A percentile compares a stretch with the other conserved stretches of the same genome.
Evolutionary conservation across 805 yeast genomes (phyloP).

Genomic region (Teunomyces tritomae): DNA sequence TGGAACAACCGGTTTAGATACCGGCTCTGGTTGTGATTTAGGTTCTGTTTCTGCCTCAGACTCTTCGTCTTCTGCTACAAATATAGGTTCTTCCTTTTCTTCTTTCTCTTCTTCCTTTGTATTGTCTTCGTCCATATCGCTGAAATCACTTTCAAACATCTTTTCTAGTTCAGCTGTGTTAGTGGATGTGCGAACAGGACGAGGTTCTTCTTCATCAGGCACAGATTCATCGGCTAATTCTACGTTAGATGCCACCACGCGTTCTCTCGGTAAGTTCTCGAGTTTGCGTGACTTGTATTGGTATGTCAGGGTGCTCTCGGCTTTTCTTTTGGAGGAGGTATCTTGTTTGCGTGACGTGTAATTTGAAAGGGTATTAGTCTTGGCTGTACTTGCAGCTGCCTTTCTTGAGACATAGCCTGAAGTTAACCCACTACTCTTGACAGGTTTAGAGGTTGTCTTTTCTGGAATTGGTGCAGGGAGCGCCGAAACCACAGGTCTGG

Average conservation of each 20-base stretch:
- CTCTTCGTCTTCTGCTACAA: constrained; percentile 8
- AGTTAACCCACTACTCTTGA: constrained; percentile 13
- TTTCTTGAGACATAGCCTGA: constrained; percentile 28
- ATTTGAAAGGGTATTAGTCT: constrained; percentile 11
- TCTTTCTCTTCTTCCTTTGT: background rate
- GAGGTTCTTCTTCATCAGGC: constrained; percentile 2
- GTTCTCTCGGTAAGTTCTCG: constrained; percentile 31
- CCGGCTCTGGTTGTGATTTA: background rate
- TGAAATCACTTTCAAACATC: constrained; percentile 15
- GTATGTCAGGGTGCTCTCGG: constrained; percentile 3
- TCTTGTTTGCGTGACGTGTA: constrained; percentile 20
- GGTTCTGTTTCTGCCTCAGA: background rate
- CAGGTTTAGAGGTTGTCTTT: constrained; percentile 3
- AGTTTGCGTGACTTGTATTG: constrained; percentile 38
- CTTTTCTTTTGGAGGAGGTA: background rate
- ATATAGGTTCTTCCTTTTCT: constrained; percentile 3
- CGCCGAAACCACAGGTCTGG: background rate
- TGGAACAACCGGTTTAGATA: background rate
- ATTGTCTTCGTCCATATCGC: constrained; percentile 10
- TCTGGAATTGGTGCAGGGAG: background rate
- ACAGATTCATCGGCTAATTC: constrained; percentile 7
- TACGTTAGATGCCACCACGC: constrained; percentile 31
- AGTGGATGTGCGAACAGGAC: background rate
- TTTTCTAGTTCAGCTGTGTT: constrained; percentile 7
- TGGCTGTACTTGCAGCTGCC: constrained; percentile 7